Base-by-base conservation (phyloP, 2,329 filamentous ascomycete genomes). In the Purpureocillium takamizusanense region DNA sequence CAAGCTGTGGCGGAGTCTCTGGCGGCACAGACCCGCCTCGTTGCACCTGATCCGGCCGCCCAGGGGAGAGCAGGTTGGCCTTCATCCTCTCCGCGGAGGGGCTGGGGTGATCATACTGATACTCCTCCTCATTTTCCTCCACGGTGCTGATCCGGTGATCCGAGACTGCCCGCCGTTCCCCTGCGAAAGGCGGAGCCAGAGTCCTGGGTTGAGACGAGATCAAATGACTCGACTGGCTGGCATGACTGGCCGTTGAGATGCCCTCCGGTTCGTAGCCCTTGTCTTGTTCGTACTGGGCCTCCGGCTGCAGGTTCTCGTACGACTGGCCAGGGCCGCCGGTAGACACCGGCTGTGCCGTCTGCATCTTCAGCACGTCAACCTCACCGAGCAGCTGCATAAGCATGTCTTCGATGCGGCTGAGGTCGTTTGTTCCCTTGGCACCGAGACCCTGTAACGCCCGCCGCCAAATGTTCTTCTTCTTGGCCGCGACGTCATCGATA, bases 401-500 rank as follows among this genome's bases (percentile, higher is more conserved):
- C 83, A 92, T 90, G 43, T 86, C 83, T 59, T 92, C 86, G 45
- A 95, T 95, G 50, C 87, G 84, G 46, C 80, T 78, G 37, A 95
- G 74, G 51, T 98, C 92, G 51, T 84, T 90, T 7, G 83, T 81
- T 37, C 87, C 90, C 66, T 92, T 94, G 54, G 83, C 76, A 50
- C 87, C 87, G 36, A 98, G 69, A 3, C 89, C 89, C 57, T 94
- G 90, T 36, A 98, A 70, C n/a, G 92, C 92, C 45, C 90, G 81
- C 52, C 83, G 85, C 66, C 97, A 92, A n/a, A 98, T 76, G 55
- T 87, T 95, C 62, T 87, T 85, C 56, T 87, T 88, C 74, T 95
- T 95, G 33, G 75, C 71, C 16, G 81, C 69, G 16, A 68, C 52
- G 40, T 80, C 76, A 30, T 81, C 76, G 34, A 62, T 51, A 0